Conservation (phyloP, 169 alveolate species). For the Miamiensis avidus region DNA sequence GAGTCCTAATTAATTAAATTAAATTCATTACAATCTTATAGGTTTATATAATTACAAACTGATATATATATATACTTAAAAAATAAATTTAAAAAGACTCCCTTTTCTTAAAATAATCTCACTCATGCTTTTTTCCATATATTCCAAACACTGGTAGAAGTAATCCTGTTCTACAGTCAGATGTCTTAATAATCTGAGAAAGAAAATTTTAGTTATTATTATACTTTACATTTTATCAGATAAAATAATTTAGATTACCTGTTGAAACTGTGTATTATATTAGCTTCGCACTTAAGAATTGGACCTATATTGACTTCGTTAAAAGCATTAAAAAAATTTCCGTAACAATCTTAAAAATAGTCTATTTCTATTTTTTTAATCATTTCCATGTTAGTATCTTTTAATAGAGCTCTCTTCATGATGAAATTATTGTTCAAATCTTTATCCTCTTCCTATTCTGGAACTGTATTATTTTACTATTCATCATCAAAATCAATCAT, state of each 20-base stretch:
- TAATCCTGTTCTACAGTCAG: background rate
- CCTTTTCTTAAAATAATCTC: conserved; percentile 23
- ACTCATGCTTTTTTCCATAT: conserved; percentile 10
- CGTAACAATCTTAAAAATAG: conserved; percentile 7
- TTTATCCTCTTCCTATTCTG: background rate
- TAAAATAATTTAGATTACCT: background rate
- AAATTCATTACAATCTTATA: background rate
- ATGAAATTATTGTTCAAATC: conserved; percentile 1
- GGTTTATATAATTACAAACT: no score
- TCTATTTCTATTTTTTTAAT: conserved; percentile 24
- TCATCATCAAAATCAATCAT: background rate
- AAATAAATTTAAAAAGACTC: conserved; percentile 17
- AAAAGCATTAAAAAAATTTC: conserved; percentile 18
- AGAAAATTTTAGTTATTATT: no score
- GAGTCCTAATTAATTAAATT: background rate
- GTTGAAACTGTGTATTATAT: background rate
- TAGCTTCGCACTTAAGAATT: conserved; percentile 2
- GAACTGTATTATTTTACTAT: background rate
- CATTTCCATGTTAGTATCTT: conserved; percentile 15
- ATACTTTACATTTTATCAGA: no score
- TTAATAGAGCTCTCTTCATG: conserved; percentile 26
- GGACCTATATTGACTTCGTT: conserved; percentile 20
- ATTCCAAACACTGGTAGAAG: background rate
- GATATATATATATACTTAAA: background rate
- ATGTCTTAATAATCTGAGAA: background rate